These are phyloP conservation scores for Rugosomyces carneus DNA, from an alignment of 1,284 basidiomycete species.

Conservation along the genomic window DNA sequence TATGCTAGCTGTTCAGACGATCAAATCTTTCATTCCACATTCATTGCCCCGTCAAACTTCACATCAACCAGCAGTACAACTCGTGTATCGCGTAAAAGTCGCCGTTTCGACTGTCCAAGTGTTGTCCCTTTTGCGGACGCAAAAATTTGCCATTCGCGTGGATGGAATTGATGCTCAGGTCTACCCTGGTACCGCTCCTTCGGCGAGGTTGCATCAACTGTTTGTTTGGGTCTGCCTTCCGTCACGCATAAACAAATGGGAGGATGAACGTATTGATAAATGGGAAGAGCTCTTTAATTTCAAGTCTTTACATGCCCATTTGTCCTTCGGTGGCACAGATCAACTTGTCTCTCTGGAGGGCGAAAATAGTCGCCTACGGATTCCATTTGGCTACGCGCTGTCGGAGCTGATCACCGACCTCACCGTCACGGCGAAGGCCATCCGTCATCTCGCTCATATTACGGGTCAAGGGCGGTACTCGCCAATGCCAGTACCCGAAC, in stretches of 20 bases:
- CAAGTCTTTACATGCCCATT: conserved; percentile 49
- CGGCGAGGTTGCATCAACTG: conserved; percentile 32
- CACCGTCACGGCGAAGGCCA: conserved; percentile 59
- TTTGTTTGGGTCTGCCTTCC: conserved; percentile 42
- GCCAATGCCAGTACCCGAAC: conserved; percentile 48
- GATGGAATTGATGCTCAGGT: conserved; percentile 32
- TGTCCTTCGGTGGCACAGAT: conserved; percentile 27
- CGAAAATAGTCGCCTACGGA: conserved; percentile 66
- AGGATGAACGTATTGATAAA: conserved; percentile 28
- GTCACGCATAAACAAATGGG: conserved; percentile 25
- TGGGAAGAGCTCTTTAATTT: conserved; percentile 83
- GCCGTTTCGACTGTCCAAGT: conserved; percentile 41
- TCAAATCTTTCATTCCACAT: conserved; percentile 40
- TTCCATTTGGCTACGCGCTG: conserved; percentile 77
- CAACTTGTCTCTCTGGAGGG: conserved; percentile 47
- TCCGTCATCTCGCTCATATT: conserved; percentile 56
- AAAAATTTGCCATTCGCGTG: conserved; percentile 42
- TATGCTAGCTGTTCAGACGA: conserved; percentile 58
- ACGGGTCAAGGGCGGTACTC: conserved; percentile 41
- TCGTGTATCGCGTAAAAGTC: conserved; percentile 26
- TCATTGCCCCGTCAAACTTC: conserved; percentile 9
- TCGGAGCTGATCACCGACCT: conserved; percentile 69
- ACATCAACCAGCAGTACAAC: conserved; percentile 14
- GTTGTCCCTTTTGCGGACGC: conserved; percentile 39
- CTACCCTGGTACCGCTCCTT: conserved; percentile 19